A percentile compares a stretch with the other conserved stretches of the same genome.
These are phyloP conservation scores for Athelia sp. DNA, from an alignment of 1,284 basidiomycete species.

Conservation along the genomic window DNA sequence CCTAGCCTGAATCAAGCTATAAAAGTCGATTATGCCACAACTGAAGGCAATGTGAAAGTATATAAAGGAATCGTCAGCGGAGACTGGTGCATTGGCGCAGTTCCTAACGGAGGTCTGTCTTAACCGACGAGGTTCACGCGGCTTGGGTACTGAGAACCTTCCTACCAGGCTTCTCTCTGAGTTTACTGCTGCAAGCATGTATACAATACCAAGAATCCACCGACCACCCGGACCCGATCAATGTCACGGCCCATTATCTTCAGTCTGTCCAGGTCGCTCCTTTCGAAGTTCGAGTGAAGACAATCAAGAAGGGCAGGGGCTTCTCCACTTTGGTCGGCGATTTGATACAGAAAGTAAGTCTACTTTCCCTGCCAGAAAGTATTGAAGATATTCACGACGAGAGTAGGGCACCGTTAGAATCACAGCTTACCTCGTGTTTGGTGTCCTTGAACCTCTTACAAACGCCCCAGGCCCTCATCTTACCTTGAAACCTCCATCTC, in stretches of 20 bases:
- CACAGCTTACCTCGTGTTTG: slow-evolving; percentile 52
- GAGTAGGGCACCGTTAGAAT: slow-evolving; percentile 40
- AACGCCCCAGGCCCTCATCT: slow-evolving; percentile 2
- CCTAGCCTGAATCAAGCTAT: too few species aligned
- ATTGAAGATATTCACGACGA: not conserved
- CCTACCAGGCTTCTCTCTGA: slow-evolving; percentile 52
- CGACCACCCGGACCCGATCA: slow-evolving; percentile 47
- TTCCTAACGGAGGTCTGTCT: too few species aligned
- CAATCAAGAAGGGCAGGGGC: slow-evolving; percentile 39
- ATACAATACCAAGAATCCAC: slow-evolving; percentile 42
- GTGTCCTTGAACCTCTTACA: slow-evolving; percentile 34
- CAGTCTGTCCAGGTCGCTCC: slow-evolving; percentile 30
- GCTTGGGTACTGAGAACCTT: too few species aligned
- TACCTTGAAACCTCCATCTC: slow-evolving; percentile 16
- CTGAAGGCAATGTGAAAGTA: too few species aligned
- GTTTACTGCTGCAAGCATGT: slow-evolving; percentile 47
- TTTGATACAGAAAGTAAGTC: slow-evolving; percentile 50
- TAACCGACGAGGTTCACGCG: too few species aligned
- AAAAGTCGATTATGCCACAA: too few species aligned
- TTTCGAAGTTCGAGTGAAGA: slow-evolving; percentile 43
- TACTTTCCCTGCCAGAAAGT: slow-evolving; percentile 1
- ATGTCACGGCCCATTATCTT: slow-evolving; percentile 56
- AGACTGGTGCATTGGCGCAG: too few species aligned
- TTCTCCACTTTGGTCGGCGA: slow-evolving; percentile 54
- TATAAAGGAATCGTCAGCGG: too few species aligned